Evolutionary conservation across 75 land plant genomes (phyloP), one percentile per base, ranked within the genome.

Genomic region (Cunninghamia lanceolata): DNA sequence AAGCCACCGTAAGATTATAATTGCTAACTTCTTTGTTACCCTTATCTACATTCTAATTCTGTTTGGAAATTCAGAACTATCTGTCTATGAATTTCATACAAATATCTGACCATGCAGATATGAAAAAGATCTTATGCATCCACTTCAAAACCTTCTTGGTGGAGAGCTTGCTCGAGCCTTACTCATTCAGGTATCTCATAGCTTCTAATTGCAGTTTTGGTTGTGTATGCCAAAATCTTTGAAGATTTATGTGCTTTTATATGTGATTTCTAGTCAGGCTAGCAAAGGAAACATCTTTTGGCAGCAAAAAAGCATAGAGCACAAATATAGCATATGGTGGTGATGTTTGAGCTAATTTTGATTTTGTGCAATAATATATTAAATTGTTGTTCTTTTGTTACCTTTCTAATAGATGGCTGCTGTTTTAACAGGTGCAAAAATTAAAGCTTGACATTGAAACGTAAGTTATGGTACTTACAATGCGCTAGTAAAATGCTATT

Each of bases 401-500:
- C 17, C 39, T 83, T 7, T 83, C 14, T 34, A 46, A 83, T 53
- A 10, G 66, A 45, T 86, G 83, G n/a, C 11, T 85, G 3, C 52
- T 35, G 34, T 30, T 34, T 47, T 85, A 80, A 76, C 95, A 97
- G 99, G 91, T 98, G 85, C 99, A 98, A 87, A 98, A 98, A 91
- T 91, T 98, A n/a, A 98, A 98, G 82, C 91, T 96, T 46, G 99
- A 98, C 85, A 91, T 95, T 89, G 99, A 98, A 87, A 96, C 93
- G 99, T 98, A 81, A 94, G 99, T 93, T 78, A 42, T 80, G 32
- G 4, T 2, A 40, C 47, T 79, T 42, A 59, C 82, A 25, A 42
- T 39, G 82, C 50, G 43, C n/a, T 80, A n/a, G 30, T 80, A 28
- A 39, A 45, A n/a, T 80, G 82, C 32, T 28, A 43, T 28, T 39